Conservation (phyloP, 2,329 filamentous ascomycete genomes). For the Orbilia javanica region DNA sequence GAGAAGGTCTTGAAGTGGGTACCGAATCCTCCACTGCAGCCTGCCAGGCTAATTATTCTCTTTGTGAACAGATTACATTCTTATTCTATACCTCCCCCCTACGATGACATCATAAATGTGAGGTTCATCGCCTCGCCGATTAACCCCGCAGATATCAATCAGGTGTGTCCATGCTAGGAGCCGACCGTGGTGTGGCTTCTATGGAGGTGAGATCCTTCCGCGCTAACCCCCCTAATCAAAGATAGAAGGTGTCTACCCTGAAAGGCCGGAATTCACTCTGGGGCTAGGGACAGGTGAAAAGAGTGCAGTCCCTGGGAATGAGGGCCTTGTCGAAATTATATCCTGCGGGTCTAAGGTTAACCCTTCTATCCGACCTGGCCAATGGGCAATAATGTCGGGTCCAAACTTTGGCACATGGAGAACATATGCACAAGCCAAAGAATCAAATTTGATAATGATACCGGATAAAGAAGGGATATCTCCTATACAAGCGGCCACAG, state of each 20-base stretch:
- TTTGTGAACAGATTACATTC: constrained; percentile 72
- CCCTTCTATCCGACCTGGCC: constrained; percentile 74
- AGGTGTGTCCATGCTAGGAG: constrained; percentile 64
- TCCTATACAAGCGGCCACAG: constrained; percentile 84
- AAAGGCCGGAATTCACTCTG: constrained; percentile 81
- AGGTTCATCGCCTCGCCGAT: constrained; percentile 91
- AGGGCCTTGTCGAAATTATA: constrained; percentile 92
- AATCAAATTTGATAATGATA: constrained; percentile 75
- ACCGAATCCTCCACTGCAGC: not conserved
- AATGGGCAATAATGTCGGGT: constrained; percentile 91
- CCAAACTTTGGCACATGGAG: constrained; percentile 94
- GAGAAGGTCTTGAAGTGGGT: constrained; percentile 75
- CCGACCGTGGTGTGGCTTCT: not conserved
- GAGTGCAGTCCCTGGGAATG: constrained; percentile 85
- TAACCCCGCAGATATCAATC: constrained; percentile 98
- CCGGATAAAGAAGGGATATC: constrained; percentile 78
- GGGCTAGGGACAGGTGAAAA: constrained; percentile 81
- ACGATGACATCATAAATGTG: constrained; percentile 79
- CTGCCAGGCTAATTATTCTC: not conserved
- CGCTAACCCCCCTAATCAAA: constrained; percentile 27
- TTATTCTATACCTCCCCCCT: constrained; percentile 81
- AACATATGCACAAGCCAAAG: constrained; percentile 81
- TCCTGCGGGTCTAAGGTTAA: constrained; percentile 69
- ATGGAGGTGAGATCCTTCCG: not conserved
- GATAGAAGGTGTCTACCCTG: constrained; percentile 95